Evolutionary conservation across 2,329 filamentous ascomycete species (phyloP).

Genomic region (Phyllosticta capitalensis): DNA sequence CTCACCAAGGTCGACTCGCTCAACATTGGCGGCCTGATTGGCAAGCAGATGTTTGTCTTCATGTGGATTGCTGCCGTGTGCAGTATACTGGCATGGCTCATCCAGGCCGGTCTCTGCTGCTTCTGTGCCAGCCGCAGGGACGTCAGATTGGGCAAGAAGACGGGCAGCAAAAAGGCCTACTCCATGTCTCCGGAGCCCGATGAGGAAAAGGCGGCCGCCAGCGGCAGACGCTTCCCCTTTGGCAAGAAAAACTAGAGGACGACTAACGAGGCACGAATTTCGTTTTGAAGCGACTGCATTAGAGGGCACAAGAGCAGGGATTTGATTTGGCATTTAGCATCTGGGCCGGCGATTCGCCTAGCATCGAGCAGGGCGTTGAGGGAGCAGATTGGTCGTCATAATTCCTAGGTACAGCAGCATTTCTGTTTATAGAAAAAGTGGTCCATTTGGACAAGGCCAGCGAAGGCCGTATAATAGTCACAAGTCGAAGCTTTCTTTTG

Average conservation of each 20-base stretch:
- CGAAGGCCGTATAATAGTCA: neutral
- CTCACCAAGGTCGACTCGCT: constrained; percentile 60
- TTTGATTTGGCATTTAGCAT: neutral
- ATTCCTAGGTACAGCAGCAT: neutral
- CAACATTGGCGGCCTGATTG: constrained; percentile 65
- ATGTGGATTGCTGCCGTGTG: constrained; percentile 76
- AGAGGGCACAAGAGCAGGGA: neutral
- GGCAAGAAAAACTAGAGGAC: constrained; percentile 3
- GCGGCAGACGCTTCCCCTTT: neutral
- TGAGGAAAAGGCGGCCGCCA: constrained; percentile 2
- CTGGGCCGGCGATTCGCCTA: neutral
- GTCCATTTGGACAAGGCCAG: neutral
- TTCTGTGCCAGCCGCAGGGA: constrained; percentile 56
- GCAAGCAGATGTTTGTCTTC: constrained; percentile 68
- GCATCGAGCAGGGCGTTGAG: neutral
- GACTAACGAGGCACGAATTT: constrained; percentile 7
- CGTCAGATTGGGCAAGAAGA: constrained; percentile 39
- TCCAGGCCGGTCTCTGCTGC: constrained; percentile 70
- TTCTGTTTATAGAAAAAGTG: neutral
- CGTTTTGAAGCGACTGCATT: neutral
- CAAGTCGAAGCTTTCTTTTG: neutral
- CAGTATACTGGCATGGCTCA: constrained; percentile 55
- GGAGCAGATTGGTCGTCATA: neutral
- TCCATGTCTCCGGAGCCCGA: constrained; percentile 7
- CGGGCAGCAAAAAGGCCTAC: constrained; percentile 24